Evolutionary conservation across 192 early-diverging fungal genomes (phyloP), one percentile per base, ranked within the genome.

Genomic region (Coemansia sp.): DNA sequence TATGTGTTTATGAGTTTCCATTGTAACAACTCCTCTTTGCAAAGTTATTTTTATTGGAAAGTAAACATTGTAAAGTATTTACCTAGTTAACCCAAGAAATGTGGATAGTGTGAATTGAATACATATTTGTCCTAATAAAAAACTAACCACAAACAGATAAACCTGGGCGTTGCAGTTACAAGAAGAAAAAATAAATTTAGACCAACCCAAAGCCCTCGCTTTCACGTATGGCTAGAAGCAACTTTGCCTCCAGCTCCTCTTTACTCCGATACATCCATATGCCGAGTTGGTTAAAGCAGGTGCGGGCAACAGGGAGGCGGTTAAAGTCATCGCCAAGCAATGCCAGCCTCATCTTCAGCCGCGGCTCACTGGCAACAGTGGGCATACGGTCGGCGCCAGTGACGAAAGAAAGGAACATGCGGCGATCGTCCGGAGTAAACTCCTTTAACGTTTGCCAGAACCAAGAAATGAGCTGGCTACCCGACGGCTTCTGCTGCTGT

Each of bases 351-450:
- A 92, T 78, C 3, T 68, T 62, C 64, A 96, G 49, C 35, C 23
- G 51, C 16, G 20, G 30, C 9, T 1, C 7, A 51, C 88, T 85
- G 6, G 88, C 84, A 18, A 92, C 93, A 6, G 89, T 89, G 8
- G 94, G 95, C 63, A 96, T 88, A 26, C 95, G 84, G 78, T 98
- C 96, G n/a, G 92, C 90, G 16, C 95, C 94, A 8, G 96, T 98
- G 20, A 93, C 90, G 74, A 98, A 97, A 24, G 90, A 90, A 67
- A 97, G 65, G 6, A 98, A 81, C 69, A 86, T 67, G n/a, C 89
- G 85, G 69, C 95, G 88, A 51, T 90, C 85, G 26, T 74, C 72
- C 14, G 87, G 72, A 21, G 84, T 66, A 77, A 96, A 91, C 20
- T 75, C 81, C 18, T 88, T 80, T 60, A 95, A 85, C 8, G 93